Evolutionary conservation across 139 green algal genomes (phyloP).

Genomic region (Volvox reticuliferus): DNA sequence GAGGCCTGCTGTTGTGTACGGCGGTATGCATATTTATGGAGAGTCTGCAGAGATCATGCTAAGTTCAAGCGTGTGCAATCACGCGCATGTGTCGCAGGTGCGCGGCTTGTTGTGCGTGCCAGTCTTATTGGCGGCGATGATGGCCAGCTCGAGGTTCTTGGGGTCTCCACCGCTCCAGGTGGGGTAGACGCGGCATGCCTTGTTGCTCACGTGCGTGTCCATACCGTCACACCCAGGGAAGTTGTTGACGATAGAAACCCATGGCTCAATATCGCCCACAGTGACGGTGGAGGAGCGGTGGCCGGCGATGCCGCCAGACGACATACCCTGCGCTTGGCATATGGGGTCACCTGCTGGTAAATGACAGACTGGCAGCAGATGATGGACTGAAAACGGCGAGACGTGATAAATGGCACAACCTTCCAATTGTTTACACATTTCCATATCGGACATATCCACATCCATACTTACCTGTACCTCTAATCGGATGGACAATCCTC

Average conservation of each 20-base stretch:
- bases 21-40: too few relatives aligned
- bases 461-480: constrained; percentile 18
- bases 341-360: not conserved
- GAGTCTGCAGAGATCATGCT: too few relatives aligned
- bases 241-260: constrained; percentile 6
- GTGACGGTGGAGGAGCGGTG: constrained; percentile 44
- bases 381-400: too few relatives aligned
- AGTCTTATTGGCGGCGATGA: not conserved
- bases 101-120: constrained; percentile 31
- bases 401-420: too few relatives aligned
- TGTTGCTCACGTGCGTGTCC: constrained; percentile 8
- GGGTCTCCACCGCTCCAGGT: not conserved
- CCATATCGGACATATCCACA: not conserved
- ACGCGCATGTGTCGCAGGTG: constrained; percentile 26
- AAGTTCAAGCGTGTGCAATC: not conserved
- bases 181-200: not conserved
- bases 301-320: constrained; percentile 21
- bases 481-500: constrained; percentile 16
- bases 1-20: too few relatives aligned
- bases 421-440: too few relatives aligned
- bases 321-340: constrained; percentile 26
- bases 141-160: not conserved
- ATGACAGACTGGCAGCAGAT: not conserved
- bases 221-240: constrained; percentile 44
- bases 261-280: constrained; percentile 31